These are phyloP conservation scores for Psilocybe cyanescens DNA, from an alignment of 768 basidiomycete species.

Conservation along the genomic window DNA sequence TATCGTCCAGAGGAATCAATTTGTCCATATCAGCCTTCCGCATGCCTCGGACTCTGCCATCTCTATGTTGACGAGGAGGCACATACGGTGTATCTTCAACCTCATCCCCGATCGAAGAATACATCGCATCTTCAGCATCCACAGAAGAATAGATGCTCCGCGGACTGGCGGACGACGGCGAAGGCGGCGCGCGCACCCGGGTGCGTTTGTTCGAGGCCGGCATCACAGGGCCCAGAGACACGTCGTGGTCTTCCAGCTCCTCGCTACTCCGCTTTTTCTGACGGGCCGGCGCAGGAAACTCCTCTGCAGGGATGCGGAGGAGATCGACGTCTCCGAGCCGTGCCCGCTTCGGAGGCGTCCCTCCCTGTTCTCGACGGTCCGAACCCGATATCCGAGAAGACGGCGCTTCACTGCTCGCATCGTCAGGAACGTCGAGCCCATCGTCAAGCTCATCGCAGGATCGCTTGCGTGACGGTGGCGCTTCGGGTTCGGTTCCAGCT, in stretches of 20 bases:
- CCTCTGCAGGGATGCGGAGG: constrained; percentile 18
- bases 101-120: not conserved
- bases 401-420: constrained; percentile 19
- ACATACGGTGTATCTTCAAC: constrained; percentile 1
- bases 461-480: constrained; percentile 22
- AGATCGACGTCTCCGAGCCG: not conserved
- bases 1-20: constrained; percentile 9
- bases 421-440: constrained; percentile 11
- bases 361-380: constrained; percentile 18
- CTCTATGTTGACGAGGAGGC: not conserved
- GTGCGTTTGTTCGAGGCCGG: constrained; percentile 20
- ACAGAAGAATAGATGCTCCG: not conserved
- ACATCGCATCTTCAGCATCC: not conserved
- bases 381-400: constrained; percentile 18
- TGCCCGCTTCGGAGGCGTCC: constrained; percentile 35
- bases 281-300: constrained; percentile 22
- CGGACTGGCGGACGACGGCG: constrained; percentile 9
- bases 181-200: constrained; percentile 16
- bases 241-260: constrained; percentile 43
- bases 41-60: not conserved
- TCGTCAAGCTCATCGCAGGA: constrained; percentile 28
- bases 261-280: constrained; percentile 54
- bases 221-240: constrained; percentile 5
- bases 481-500: constrained; percentile 11
- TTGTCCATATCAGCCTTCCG: constrained; percentile 10